These are phyloP conservation scores for Botrytis tulipae DNA, from an alignment of 2,329 filamentous ascomycete genomes.

Conservation along the genomic window DNA sequence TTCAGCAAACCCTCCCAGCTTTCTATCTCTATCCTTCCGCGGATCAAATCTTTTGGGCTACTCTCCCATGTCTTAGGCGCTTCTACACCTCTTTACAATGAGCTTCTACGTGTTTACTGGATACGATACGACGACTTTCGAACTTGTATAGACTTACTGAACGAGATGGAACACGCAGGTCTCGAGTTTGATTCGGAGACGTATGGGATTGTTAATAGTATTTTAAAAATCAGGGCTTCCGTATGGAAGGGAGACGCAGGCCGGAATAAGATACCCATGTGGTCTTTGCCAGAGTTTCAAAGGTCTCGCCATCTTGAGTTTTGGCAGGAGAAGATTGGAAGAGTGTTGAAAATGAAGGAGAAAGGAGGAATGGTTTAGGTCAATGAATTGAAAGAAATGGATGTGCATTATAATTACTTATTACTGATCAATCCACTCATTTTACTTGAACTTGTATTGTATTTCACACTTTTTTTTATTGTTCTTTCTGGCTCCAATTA, in stretches of 20 bases:
- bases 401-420: not conserved
- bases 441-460: not conserved
- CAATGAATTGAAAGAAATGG: not conserved
- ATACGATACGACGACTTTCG: conserved; percentile 53
- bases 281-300: conserved; percentile 36
- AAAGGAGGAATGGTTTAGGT: not conserved
- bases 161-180: conserved; percentile 38
- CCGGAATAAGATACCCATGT: conserved; percentile 28
- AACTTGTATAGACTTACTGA: conserved; percentile 30
- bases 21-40: conserved; percentile 60
- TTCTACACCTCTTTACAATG: conserved; percentile 67
- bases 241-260: conserved; percentile 28
- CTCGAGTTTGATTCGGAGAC: conserved; percentile 38
- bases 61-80: conserved; percentile 70
- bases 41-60: conserved; percentile 65
- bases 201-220: conserved; percentile 31
- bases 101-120: conserved; percentile 62
- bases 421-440: not conserved
- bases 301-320: conserved; percentile 24
- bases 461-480: not conserved
- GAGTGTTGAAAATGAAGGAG: conserved; percentile 21
- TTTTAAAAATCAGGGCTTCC: conserved; percentile 26
- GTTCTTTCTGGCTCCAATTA: not conserved
- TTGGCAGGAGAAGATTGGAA: conserved; percentile 32
- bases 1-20: conserved; percentile 60